Percentiles rank a stretch among this genome's conserved stretches.
Evolutionary conservation across 768 basidiomycete species (phyloP).

Genomic region (Suillus subluteus): DNA sequence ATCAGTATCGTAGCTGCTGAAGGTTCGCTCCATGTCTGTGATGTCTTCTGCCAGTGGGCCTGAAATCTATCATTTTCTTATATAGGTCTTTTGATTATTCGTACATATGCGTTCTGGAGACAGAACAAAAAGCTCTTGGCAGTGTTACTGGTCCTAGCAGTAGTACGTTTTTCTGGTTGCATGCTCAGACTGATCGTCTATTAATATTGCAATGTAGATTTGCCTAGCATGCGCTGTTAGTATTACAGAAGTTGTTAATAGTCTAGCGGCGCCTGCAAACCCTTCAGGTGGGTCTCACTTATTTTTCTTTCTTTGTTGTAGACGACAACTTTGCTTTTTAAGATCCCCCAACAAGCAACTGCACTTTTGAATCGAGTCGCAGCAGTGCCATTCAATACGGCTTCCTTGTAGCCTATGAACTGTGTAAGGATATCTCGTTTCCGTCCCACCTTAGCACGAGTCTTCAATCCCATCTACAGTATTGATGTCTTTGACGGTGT

Average conservation of each 20-base stretch:
- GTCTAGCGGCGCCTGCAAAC: background rate
- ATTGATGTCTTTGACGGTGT: background rate
- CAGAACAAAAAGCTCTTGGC: constrained; percentile 7
- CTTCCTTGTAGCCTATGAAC: background rate
- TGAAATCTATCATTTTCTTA: background rate
- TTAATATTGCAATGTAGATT: background rate
- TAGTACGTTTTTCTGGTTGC: background rate
- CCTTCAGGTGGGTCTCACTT: background rate
- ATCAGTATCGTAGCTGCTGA: constrained; percentile 7
- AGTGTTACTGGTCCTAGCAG: constrained; percentile 2
- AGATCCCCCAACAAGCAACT: background rate
- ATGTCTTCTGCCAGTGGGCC: background rate
- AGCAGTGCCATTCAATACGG: constrained; percentile 3
- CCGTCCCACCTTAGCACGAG: too few species aligned
- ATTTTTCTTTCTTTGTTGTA: background rate
- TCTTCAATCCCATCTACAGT: background rate
- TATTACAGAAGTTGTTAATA: background rate
- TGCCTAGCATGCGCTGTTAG: background rate
- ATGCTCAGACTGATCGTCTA: background rate
- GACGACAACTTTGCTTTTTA: background rate
- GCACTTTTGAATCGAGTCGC: background rate
- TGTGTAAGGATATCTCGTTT: background rate
- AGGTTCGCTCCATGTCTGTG: background rate
- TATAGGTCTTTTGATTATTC: constrained; percentile 5
- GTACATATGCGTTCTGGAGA: constrained; percentile 9